These are phyloP conservation scores for Scheffersomyces titani DNA, from an alignment of 1,139 yeast genomes.

Conservation along the genomic window DNA sequence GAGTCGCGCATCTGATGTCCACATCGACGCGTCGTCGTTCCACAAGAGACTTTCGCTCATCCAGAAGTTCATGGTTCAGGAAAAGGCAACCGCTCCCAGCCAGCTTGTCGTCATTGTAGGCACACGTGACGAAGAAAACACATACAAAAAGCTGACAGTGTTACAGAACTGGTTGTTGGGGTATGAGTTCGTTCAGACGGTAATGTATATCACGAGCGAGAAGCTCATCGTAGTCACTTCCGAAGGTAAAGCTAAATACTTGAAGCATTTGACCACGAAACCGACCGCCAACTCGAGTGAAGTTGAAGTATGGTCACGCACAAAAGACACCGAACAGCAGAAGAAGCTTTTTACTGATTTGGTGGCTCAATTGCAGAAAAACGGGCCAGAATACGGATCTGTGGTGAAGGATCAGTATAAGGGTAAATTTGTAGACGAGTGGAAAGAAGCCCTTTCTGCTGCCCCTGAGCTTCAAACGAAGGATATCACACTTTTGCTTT, in stretches of 20 bases:
- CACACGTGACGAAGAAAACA: conserved; percentile 82
- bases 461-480: conserved; percentile 22
- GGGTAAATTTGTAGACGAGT: conserved; percentile 83
- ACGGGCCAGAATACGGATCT: conserved; percentile 48
- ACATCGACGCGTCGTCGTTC: conserved; percentile 40
- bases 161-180: conserved; percentile 92
- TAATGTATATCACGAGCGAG: conserved; percentile 62
- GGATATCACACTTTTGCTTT: conserved; percentile 46
- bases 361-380: conserved; percentile 43
- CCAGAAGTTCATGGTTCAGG: conserved; percentile 40
- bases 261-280: conserved; percentile 52
- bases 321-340: conserved; percentile 79
- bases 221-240: conserved; percentile 74
- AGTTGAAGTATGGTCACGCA: conserved; percentile 74
- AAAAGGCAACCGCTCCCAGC: conserved; percentile 45
- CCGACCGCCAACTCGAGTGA: conserved; percentile 40
- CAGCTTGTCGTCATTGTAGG: conserved; percentile 70
- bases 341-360: conserved; percentile 64
- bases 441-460: conserved; percentile 52
- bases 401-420: conserved; percentile 72
- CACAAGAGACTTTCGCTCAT: conserved; percentile 43
- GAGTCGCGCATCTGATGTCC: conserved; percentile 26
- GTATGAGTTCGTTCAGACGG: conserved; percentile 92
- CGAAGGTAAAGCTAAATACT: conserved; percentile 83
- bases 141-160: conserved; percentile 86